A percentile compares a stretch with the other conserved stretches of the same genome.
These are phyloP conservation scores for Aegilops umbellulata DNA, from an alignment of 176 grass and related monocot species.

Conservation along the genomic window DNA sequence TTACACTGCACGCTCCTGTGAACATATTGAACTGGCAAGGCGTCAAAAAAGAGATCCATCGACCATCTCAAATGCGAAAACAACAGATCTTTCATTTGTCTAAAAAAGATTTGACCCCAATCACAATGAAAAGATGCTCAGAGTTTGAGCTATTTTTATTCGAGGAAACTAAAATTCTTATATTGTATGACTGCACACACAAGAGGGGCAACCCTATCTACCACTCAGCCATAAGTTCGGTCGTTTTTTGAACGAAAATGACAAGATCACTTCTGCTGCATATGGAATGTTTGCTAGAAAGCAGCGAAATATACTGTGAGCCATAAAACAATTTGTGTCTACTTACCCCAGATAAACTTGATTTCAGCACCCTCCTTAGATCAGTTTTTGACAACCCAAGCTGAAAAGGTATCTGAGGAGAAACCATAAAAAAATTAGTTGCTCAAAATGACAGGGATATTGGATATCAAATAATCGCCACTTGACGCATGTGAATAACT, in stretches of 20 bases:
- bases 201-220: background rate
- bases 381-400: constrained; percentile 87
- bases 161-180: background rate
- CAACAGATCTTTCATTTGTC: background rate
- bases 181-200: background rate
- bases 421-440: background rate
- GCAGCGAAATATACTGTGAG: background rate
- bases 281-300: constrained; percentile 17
- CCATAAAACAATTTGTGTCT: constrained; percentile 14
- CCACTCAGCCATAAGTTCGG: background rate
- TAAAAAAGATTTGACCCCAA: background rate
- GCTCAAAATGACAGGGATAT: constrained; percentile 1
- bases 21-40: background rate
- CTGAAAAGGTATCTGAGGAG: constrained; percentile 87
- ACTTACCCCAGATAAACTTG: constrained; percentile 85
- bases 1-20: background rate
- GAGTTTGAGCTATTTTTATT: background rate
- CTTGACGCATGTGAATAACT: constrained; percentile 6
- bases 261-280: background rate
- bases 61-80: background rate
- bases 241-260: background rate
- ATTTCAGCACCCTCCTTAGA: constrained; percentile 92
- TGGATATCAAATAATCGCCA: background rate
- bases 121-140: background rate
- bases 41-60: background rate